Evolutionary conservation across 305 asterid species (phyloP).

Genomic region (Fraxinus xanthoxyloides): DNA sequence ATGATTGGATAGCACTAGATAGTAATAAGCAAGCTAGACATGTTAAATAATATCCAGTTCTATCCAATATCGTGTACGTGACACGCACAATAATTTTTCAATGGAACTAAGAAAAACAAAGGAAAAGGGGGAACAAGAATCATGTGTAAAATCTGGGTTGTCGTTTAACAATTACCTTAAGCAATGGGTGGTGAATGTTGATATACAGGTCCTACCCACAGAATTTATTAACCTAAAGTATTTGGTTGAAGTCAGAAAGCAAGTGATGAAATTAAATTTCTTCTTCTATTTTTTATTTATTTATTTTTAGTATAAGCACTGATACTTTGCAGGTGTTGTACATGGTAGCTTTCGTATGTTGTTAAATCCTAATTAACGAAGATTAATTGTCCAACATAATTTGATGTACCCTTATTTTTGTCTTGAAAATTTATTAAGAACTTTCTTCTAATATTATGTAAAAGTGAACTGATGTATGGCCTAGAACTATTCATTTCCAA

Average conservation of each 20-base stretch:
- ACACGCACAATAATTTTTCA: background rate
- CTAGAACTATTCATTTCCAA: too few species aligned
- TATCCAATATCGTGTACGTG: background rate
- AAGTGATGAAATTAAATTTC: background rate
- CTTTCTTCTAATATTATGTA: background rate
- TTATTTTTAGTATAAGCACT: background rate
- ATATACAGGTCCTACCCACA: background rate
- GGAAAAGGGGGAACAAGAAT: background rate
- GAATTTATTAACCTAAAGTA: background rate
- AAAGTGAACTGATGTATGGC: background rate
- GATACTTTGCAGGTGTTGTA: background rate
- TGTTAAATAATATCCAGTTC: background rate
- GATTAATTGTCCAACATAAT: background rate
- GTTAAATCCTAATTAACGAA: background rate
- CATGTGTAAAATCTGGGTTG: background rate
- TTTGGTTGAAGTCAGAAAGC: background rate
- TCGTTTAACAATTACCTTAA: background rate
- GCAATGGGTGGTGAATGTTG: background rate
- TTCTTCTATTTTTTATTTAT: background rate
- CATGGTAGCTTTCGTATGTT: background rate
- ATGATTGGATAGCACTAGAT: background rate
- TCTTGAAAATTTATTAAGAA: too few species aligned
- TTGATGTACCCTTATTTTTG: background rate
- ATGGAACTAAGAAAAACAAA: background rate
- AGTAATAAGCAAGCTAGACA: background rate